Evolutionary conservation across 306 rosid species (phyloP).

Genomic region (Castanea mollissima): DNA sequence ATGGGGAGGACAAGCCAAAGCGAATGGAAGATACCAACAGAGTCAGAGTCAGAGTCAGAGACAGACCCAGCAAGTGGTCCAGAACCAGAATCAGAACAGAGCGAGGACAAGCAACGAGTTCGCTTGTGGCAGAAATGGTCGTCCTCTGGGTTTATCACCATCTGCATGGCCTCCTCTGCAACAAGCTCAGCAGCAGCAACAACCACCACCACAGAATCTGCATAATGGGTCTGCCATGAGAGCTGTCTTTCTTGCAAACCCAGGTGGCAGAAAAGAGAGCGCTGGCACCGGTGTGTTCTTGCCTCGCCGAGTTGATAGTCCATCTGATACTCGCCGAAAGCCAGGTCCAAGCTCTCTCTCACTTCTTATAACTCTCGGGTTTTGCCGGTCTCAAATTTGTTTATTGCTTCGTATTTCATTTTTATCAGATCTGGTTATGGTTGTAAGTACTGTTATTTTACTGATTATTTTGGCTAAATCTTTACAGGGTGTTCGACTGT

Average conservation of each 20-base stretch:
- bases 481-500: slow-evolving; percentile 50
- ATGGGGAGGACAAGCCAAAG: slow-evolving; percentile 29
- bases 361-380: too few relatives aligned
- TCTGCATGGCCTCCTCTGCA: slow-evolving; percentile 72
- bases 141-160: slow-evolving; percentile 42
- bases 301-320: slow-evolving; percentile 47
- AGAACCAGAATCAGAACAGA: slow-evolving; percentile 4
- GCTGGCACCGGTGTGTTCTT: slow-evolving; percentile 87
- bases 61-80: slow-evolving; percentile 34
- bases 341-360: slow-evolving; percentile 26
- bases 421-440: neutral
- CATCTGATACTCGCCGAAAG: slow-evolving; percentile 35
- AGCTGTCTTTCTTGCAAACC: slow-evolving; percentile 36
- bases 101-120: slow-evolving; percentile 28
- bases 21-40: slow-evolving; percentile 16
- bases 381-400: neutral
- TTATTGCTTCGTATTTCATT: neutral
- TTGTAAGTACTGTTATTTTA: neutral
- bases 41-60: neutral
- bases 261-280: slow-evolving; percentile 36
- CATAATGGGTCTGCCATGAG: slow-evolving; percentile 44
- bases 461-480: neutral
- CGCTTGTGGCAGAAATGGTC: neutral
- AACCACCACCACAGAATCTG: slow-evolving; percentile 13
- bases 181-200: slow-evolving; percentile 31